A percentile compares a stretch with the other conserved stretches of the same genome.
phyloP scores from a whole-genome alignment of 2,329 filamentous ascomycete species.

The Colletotrichum lupini region DNA sequence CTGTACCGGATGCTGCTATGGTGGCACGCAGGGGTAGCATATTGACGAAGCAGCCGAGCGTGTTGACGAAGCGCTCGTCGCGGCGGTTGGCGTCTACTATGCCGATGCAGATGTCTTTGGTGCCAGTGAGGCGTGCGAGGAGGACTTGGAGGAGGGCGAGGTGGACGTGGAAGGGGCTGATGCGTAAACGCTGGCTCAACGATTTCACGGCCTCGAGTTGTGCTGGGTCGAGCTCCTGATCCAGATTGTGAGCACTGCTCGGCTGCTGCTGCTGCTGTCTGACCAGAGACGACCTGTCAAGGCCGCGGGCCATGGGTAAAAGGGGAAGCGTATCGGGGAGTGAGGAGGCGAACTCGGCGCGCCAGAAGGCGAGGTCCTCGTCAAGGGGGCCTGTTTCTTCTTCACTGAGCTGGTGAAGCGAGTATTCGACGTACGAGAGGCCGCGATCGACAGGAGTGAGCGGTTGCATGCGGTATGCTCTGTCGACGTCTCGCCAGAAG shows the following conservation, averaged over 20 bases:
- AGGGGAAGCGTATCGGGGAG: not conserved
- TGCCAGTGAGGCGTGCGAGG: not conserved
- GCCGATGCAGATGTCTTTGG: conserved; percentile 56
- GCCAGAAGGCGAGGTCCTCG: not conserved
- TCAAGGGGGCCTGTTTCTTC: not conserved
- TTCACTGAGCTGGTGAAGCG: not conserved
- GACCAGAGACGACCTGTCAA: not conserved
- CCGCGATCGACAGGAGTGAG: too few species aligned
- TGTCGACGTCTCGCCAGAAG: not conserved
- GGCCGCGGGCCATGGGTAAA: not conserved
- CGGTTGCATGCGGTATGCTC: not conserved
- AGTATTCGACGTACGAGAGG: not conserved
- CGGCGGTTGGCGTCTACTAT: conserved; percentile 58
- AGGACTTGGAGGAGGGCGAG: conserved; percentile 47
- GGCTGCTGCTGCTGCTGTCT: conserved; percentile 3
- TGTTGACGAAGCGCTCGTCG: conserved; percentile 41
- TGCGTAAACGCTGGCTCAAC: not conserved
- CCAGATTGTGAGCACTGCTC: not conserved
- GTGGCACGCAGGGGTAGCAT: conserved; percentile 52
- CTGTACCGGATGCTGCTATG: too few species aligned
- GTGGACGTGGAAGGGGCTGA: conserved; percentile 56
- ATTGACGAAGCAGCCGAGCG: conserved; percentile 60
- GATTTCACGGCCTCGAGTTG: not conserved
- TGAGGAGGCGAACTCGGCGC: not conserved
- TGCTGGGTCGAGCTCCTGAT: not conserved